These are phyloP conservation scores for Chaetomium tenue DNA, from an alignment of 495 filamentous ascomycete species.

Conservation along the genomic window DNA sequence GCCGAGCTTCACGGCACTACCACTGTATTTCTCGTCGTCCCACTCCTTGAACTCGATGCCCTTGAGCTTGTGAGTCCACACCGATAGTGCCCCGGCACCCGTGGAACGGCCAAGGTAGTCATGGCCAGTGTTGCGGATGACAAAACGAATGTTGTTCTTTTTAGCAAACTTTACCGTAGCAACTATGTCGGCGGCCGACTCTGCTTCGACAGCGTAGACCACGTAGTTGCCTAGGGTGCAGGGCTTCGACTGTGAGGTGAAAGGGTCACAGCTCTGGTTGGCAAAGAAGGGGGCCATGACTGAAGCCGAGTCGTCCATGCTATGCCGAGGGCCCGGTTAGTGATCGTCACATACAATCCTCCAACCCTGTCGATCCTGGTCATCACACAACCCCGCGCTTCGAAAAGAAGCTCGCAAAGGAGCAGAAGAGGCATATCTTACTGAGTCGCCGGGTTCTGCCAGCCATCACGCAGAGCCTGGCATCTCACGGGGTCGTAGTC, in stretches of 20 bases:
- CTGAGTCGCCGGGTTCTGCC: slow-evolving; percentile 37
- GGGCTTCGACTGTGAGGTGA: slow-evolving; percentile 26
- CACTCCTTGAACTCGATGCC: slow-evolving; percentile 46
- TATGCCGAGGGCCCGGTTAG: slow-evolving; percentile 38
- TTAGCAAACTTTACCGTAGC: slow-evolving; percentile 50
- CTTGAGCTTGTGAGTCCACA: slow-evolving; percentile 56
- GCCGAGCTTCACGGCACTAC: slow-evolving; percentile 54
- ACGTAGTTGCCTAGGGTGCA: slow-evolving; percentile 61
- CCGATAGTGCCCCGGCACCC: slow-evolving; percentile 48
- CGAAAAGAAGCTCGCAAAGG: background rate
- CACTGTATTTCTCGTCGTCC: slow-evolving; percentile 43
- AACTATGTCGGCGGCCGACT: slow-evolving; percentile 38
- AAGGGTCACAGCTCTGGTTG: slow-evolving; percentile 44
- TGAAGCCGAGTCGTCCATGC: slow-evolving; percentile 47
- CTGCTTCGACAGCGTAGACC: slow-evolving; percentile 53
- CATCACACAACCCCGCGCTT: slow-evolving; percentile 2
- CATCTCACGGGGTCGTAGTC: slow-evolving; percentile 32
- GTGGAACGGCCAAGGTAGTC: slow-evolving; percentile 52
- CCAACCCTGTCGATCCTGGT: background rate
- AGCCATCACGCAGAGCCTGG: slow-evolving; percentile 25
- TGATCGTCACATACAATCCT: slow-evolving; percentile 3
- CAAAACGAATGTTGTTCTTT: slow-evolving; percentile 45
- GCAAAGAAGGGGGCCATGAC: slow-evolving; percentile 47
- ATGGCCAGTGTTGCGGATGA: slow-evolving; percentile 51
- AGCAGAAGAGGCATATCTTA: slow-evolving; percentile 23